phyloP scores from a whole-genome alignment of 1,284 basidiomycete genomes.

The Tilletia indica region DNA sequence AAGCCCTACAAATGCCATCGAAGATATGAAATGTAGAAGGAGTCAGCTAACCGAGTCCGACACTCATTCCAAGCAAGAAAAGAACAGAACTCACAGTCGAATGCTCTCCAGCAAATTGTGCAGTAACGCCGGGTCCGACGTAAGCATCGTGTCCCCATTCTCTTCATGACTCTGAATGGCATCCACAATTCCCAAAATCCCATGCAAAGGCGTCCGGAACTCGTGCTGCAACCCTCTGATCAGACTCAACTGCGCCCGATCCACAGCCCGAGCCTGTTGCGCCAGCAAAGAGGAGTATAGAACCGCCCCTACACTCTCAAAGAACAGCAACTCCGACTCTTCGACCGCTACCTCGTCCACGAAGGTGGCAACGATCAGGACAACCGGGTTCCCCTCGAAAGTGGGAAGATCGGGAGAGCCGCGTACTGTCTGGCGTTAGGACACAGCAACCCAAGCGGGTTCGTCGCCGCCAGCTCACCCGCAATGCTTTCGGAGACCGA shows the following conservation, averaged over 20 bases:
- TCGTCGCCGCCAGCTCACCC: background rate
- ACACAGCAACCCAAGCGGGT: background rate
- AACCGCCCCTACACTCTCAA: constrained; percentile 28
- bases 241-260: constrained; percentile 41
- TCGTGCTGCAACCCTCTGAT: constrained; percentile 42
- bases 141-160: constrained; percentile 18
- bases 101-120: background rate
- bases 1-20: constrained; percentile 33
- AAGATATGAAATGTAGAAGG: background rate
- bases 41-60: too few species aligned
- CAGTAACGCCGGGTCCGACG: background rate
- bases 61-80: too few species aligned
- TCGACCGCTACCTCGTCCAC: constrained; percentile 25
- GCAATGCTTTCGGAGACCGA: too few species aligned
- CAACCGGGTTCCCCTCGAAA: constrained; percentile 27
- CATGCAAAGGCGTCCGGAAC: constrained; percentile 43
- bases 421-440: constrained; percentile 22
- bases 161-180: constrained; percentile 32
- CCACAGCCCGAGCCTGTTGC: constrained; percentile 33
- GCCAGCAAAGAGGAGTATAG: constrained; percentile 31
- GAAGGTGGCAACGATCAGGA: constrained; percentile 38
- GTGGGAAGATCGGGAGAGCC: constrained; percentile 30
- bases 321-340: constrained; percentile 34
- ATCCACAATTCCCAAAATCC: constrained; percentile 43
- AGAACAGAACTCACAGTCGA: background rate